A percentile compares a stretch with the other conserved stretches of the same genome.
These are phyloP conservation scores for Trichosporon coremiiforme DNA, from an alignment of 1,284 basidiomycete genomes.

Conservation along the genomic window DNA sequence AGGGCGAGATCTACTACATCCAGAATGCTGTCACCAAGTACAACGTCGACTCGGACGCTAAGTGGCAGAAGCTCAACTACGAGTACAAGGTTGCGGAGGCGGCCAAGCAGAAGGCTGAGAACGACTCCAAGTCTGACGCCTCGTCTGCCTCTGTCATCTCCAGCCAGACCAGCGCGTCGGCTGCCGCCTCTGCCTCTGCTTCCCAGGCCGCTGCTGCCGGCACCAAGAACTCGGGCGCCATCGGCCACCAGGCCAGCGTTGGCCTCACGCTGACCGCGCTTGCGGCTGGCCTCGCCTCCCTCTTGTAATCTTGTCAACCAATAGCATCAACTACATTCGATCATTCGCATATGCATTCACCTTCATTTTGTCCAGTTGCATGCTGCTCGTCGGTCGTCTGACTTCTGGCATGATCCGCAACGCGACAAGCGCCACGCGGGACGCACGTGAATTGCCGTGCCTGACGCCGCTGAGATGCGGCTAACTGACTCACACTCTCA, in stretches of 20 bases:
- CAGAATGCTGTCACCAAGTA: constrained; percentile 61
- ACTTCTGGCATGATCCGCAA: neutral
- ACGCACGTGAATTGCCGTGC: neutral
- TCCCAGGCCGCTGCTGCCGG: constrained; percentile 10
- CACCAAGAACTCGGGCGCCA: neutral
- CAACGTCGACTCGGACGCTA: constrained; percentile 41
- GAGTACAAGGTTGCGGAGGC: constrained; percentile 22
- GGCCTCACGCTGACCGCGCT: constrained; percentile 17
- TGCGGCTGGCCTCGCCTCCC: constrained; percentile 14
- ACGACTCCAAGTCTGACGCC: constrained; percentile 14
- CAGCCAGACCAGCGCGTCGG: constrained; percentile 17
- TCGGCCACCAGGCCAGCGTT: neutral
- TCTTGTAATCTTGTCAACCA: constrained; percentile 6
- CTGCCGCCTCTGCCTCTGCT: constrained; percentile 23
- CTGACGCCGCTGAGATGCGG: constrained; percentile 7
- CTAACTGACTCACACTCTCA: constrained; percentile 8
- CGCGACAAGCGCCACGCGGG: neutral
- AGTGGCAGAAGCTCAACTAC: constrained; percentile 55
- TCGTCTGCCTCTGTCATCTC: constrained; percentile 23
- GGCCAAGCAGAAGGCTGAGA: constrained; percentile 10
- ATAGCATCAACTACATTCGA: neutral
- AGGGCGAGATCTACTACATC: constrained; percentile 69
- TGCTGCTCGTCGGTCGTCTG: neutral
- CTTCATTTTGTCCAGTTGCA: neutral
- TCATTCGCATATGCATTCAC: constrained; percentile 12